These are phyloP conservation scores for Tieghemiomyces parasiticus DNA, from an alignment of 192 early-diverging fungal genomes.

Conservation along the genomic window DNA sequence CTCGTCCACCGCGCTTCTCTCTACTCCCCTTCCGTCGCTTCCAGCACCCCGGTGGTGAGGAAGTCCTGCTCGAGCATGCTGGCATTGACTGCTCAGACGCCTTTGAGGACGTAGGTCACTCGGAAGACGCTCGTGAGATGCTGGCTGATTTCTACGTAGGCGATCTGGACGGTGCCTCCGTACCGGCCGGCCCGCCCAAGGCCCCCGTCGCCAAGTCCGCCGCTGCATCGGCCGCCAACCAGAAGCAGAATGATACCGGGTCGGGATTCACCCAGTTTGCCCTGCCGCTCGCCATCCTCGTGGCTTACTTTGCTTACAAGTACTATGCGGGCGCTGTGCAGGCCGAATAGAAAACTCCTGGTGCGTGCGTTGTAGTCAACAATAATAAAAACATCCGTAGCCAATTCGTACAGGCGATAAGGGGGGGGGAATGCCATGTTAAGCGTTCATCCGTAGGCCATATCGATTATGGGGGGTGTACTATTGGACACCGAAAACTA, in stretches of 20 bases:
- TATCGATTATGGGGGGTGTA: too few species aligned
- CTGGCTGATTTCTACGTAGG: conserved; percentile 64
- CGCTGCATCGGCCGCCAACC: background rate
- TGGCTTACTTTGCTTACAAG: conserved; percentile 37
- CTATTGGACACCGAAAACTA: too few species aligned
- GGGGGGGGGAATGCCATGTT: too few species aligned
- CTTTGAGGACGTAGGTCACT: conserved; percentile 96
- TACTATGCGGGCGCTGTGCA: too few species aligned
- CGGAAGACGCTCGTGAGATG: conserved; percentile 82
- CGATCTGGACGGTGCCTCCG: conserved; percentile 29
- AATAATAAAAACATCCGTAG: too few species aligned
- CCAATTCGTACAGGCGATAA: too few species aligned
- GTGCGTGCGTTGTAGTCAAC: too few species aligned
- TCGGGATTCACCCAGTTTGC: conserved; percentile 28
- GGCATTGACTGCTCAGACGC: conserved; percentile 83
- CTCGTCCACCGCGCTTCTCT: background rate
- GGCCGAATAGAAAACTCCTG: too few species aligned
- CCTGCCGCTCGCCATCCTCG: conserved; percentile 32
- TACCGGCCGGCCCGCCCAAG: conserved; percentile 3
- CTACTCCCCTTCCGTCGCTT: background rate
- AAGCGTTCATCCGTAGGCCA: too few species aligned
- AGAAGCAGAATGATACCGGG: too few species aligned
- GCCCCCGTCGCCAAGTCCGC: background rate
- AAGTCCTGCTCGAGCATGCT: conserved; percentile 82
- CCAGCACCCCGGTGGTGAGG: conserved; percentile 96